These are phyloP conservation scores for Musa itinerans DNA, from an alignment of 176 grass and related monocot genomes.

Conservation along the genomic window DNA sequence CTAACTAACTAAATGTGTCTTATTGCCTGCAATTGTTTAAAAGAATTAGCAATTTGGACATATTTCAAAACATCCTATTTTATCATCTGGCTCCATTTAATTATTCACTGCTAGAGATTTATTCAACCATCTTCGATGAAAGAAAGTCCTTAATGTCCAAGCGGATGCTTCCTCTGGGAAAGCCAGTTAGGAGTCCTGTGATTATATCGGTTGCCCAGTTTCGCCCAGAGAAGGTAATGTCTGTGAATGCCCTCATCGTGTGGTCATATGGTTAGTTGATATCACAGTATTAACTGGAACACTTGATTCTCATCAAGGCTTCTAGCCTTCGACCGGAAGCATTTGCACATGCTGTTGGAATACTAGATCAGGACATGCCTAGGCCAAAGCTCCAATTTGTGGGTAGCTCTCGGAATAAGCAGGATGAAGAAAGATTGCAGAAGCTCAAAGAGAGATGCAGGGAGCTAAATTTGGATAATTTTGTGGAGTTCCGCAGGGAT, in stretches of 20 bases:
- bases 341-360: slow-evolving; percentile 67
- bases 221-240: slow-evolving; percentile 52
- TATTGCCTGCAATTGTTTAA: not conserved
- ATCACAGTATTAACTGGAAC: slow-evolving; percentile 15
- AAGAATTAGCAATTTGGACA: not conserved
- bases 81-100: not conserved
- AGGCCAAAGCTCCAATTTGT: slow-evolving; percentile 77
- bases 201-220: slow-evolving; percentile 79
- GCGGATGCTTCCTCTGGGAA: slow-evolving; percentile 75
- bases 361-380: slow-evolving; percentile 32
- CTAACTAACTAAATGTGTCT: not conserved
- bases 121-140: slow-evolving; percentile 1
- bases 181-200: slow-evolving; percentile 40
- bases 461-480: slow-evolving; percentile 67
- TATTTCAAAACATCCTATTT: not conserved
- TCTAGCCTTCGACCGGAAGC: slow-evolving; percentile 78
- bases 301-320: slow-evolving; percentile 34
- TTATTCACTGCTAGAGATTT: not conserved
- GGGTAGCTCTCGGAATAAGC: slow-evolving; percentile 72
- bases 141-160: slow-evolving; percentile 19
- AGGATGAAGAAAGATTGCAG: slow-evolving; percentile 71
- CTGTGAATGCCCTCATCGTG: not conserved
- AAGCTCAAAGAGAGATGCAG: slow-evolving; percentile 60
- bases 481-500: slow-evolving; percentile 76
- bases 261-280: not conserved